Conservation (phyloP, 2,329 filamentous ascomycete species). For the Colletotrichum musicola region DNA sequence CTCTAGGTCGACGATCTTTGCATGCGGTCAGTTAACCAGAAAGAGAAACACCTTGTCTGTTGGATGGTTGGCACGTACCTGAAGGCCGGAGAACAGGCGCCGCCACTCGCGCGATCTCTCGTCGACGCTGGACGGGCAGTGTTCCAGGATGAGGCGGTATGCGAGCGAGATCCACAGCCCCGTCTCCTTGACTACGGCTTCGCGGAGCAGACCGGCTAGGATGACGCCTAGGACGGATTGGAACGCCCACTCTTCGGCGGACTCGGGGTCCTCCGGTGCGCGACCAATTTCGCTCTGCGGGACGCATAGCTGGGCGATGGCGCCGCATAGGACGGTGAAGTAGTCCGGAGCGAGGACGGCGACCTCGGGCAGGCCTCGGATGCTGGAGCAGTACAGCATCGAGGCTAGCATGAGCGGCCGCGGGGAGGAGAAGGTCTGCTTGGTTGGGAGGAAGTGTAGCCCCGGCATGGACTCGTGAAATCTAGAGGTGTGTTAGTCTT, state of each 20-base stretch:
- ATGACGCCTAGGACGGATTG: slow-evolving; percentile 57
- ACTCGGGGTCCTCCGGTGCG: slow-evolving; percentile 41
- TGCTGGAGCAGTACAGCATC: slow-evolving; percentile 58
- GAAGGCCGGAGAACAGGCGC: slow-evolving; percentile 51
- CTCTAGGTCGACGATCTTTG: slow-evolving; percentile 59
- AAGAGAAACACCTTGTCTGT: not conserved
- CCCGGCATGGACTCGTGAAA: slow-evolving; percentile 60
- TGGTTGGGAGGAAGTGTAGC: slow-evolving; percentile 58
- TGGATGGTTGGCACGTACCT: slow-evolving; percentile 18
- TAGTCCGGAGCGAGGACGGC: slow-evolving; percentile 53
- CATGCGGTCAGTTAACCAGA: slow-evolving; percentile 17
- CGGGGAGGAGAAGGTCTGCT: slow-evolving; percentile 56
- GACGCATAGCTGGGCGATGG: slow-evolving; percentile 56
- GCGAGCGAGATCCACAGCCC: slow-evolving; percentile 59
- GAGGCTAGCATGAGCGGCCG: slow-evolving; percentile 57
- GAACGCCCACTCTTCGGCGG: slow-evolving; percentile 55
- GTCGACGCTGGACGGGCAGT: slow-evolving; percentile 54
- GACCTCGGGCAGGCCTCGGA: slow-evolving; percentile 48
- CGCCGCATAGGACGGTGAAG: slow-evolving; percentile 52
- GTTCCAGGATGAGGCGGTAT: slow-evolving; percentile 55
- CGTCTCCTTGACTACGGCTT: slow-evolving; percentile 56
- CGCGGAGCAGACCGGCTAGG: slow-evolving; percentile 54
- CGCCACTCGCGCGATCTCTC: slow-evolving; percentile 55
- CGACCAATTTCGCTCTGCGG: slow-evolving; percentile 47
- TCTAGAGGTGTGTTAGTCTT: slow-evolving; percentile 40